phyloP scores from a whole-genome alignment of 352 stramenopile genomes.

The Phytophthora chlamydospora region DNA sequence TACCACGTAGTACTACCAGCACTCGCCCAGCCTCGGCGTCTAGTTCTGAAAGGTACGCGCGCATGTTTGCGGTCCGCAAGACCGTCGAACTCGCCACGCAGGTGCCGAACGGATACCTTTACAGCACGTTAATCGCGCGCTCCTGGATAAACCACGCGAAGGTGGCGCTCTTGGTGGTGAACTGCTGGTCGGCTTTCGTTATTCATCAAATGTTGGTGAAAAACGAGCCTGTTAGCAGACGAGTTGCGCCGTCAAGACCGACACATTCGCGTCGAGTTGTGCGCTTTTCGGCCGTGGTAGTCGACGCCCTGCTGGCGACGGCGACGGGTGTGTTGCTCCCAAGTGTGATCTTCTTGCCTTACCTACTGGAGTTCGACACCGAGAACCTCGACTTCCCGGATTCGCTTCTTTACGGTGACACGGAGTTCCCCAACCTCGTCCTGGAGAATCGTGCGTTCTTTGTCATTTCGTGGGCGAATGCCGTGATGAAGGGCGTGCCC shows the following conservation, averaged over 20 bases:
- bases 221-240: not conserved
- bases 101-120: constrained; percentile 46
- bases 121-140: constrained; percentile 47
- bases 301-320: constrained; percentile 11
- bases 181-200: constrained; percentile 39
- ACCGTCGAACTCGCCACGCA: constrained; percentile 52
- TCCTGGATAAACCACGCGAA: constrained; percentile 60
- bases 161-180: constrained; percentile 48
- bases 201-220: constrained; percentile 18
- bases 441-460: constrained; percentile 53
- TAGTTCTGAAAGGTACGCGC: constrained; percentile 43
- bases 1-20: not conserved
- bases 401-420: constrained; percentile 46
- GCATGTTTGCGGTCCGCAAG: constrained; percentile 40
- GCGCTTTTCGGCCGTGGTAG: constrained; percentile 18
- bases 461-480: constrained; percentile 31
- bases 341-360: constrained; percentile 18
- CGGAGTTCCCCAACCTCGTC: constrained; percentile 48
- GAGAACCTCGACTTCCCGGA: constrained; percentile 41
- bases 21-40: not conserved
- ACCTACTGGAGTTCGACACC: constrained; percentile 35
- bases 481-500: constrained; percentile 36
- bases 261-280: not conserved
- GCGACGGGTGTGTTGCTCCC: constrained; percentile 17
- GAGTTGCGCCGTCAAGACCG: not conserved